Evolutionary conservation across 2,329 filamentous ascomycete species (phyloP).

Genomic region (Arachnomyces sp.): DNA sequence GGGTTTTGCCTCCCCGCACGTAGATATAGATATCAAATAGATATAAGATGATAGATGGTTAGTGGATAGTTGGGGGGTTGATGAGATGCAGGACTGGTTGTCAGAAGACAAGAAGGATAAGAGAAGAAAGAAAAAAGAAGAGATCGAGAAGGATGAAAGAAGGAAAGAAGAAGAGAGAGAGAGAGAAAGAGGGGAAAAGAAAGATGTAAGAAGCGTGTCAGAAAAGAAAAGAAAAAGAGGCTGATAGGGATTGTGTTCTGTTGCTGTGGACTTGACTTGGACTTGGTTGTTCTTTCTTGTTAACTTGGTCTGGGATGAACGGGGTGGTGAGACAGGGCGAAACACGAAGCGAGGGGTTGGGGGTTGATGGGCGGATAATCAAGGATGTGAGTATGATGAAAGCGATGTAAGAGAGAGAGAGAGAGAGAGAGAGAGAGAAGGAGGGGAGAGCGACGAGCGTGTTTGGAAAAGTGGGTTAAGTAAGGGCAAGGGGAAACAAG

Average conservation of each 20-base stretch:
- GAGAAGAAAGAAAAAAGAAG: slow-evolving; percentile 7
- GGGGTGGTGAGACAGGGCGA: too few species aligned
- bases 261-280: too few species aligned
- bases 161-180: slow-evolving; percentile 10
- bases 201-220: neutral
- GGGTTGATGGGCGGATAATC: slow-evolving; percentile 2
- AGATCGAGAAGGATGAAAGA: slow-evolving; percentile 13
- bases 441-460: slow-evolving; percentile 5
- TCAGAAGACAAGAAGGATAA: slow-evolving; percentile 5
- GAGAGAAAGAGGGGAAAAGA: slow-evolving; percentile 7
- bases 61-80: slow-evolving; percentile 13
- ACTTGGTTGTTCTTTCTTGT: too few species aligned
- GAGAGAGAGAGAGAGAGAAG: slow-evolving; percentile 11
- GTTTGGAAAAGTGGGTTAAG: slow-evolving; percentile 4
- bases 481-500: too few species aligned
- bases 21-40: too few species aligned
- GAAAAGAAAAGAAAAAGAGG: too few species aligned
- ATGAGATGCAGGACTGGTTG: slow-evolving; percentile 4
- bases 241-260: too few species aligned
- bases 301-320: too few species aligned
- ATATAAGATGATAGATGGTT: slow-evolving; percentile 12
- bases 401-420: slow-evolving; percentile 9
- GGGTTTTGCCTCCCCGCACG: too few species aligned
- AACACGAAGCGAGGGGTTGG: neutral
- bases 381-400: slow-evolving; percentile 3